Base-by-base conservation (phyloP, 2,329 filamentous ascomycete genomes). In the Neopestalotiopsis rosae region DNA sequence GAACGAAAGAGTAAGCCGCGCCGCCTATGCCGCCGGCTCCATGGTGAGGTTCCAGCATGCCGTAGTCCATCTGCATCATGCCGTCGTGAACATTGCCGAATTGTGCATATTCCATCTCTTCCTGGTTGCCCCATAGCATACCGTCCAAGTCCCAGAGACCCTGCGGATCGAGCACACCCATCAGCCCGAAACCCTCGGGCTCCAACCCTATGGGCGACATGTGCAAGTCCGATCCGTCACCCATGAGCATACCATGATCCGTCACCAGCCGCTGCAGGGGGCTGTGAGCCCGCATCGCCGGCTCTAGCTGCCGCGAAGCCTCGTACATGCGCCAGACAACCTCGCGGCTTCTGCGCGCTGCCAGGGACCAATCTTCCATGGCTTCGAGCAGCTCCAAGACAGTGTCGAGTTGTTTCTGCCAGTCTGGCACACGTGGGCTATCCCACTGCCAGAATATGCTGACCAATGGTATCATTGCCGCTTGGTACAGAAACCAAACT, bases 401-500 rank as follows among this genome's bases (percentile, higher is more conserved):
- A 1, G 85, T 85, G 72, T 89, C 87, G 65, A 90, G 86, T 76
- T 89, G 87, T 72, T 83, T 83, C 72, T 86, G 85, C 85, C 87
- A 90, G 71, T 86, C 83, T 13, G 81, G 76, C 24, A 86, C 82
- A 42, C 81, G 81, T 10, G 84, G 82, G 74, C 80, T 84, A 69
- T 83, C 81, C 79, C 82, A 84, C 76, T 94, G 90, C 84, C 89
- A 91, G 77, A 94, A 94, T 13, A 95, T 84, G 28, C 89, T 91
- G 12, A 95, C 87, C 1, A 95, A 86, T 0, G 92, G 92, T 9
- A 95, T 90, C 90, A 95, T 93, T 71, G 89, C 89, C 0, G 92
- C 92, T 78, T 95, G 92, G 80, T 94, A 95, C 69, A 93, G 87
- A 79, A 94, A 91, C 92, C 92, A 94, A 2, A 93, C 92, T 0